Evolutionary conservation across 1,139 yeast genomes (phyloP), one percentile per base, ranked within the genome.

Genomic region (Keqinozyma sinolaborantium): DNA sequence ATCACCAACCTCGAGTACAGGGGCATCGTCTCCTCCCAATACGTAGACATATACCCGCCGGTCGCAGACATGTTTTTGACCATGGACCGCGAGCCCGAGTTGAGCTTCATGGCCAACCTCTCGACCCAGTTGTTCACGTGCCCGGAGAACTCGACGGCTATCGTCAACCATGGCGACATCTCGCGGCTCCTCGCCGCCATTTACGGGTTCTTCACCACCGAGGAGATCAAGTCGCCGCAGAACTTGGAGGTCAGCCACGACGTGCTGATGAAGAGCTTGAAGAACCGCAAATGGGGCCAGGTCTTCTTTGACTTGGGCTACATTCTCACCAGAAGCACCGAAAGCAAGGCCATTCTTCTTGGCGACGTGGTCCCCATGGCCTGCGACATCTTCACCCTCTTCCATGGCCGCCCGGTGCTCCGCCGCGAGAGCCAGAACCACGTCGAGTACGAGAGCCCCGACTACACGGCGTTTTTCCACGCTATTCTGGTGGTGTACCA

Each of bases 121-220:
- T 83, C 96, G 0, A 84, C 95, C 1, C 97, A 92, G 52, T 62
- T 90, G 9, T 88, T 88, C 51, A 87, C 95, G 2, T 82, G 94
- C 30, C 92, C 95, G 0, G 65, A 82, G 1, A 81, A 83, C 42
- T 85, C 96, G 2, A 63, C 90, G 1, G 63, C 79, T 29, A 77
- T 87, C 14, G 72, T 82, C 2, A 61, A 68, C 28, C 86, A 79
- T 49, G 92, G 90, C 18, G 88, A 83, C 39, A 56, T 85, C 18
- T 68, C 84, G 11, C 68, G 82, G 35, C 73, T 86, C 31, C 61
- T 84, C 39, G 80, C 90, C 1, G 70, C 83, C 8, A 73, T 86
- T 12, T 77, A 75, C 50, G 77, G 81, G 8, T 77, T 80, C 51
- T 63, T 84, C 35, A 75, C 95, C 14, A 61, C 66, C 11, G 76